These are phyloP conservation scores for Dictyostelium capitatum DNA, from an alignment of 78 protist species.

Conservation along the genomic window DNA sequence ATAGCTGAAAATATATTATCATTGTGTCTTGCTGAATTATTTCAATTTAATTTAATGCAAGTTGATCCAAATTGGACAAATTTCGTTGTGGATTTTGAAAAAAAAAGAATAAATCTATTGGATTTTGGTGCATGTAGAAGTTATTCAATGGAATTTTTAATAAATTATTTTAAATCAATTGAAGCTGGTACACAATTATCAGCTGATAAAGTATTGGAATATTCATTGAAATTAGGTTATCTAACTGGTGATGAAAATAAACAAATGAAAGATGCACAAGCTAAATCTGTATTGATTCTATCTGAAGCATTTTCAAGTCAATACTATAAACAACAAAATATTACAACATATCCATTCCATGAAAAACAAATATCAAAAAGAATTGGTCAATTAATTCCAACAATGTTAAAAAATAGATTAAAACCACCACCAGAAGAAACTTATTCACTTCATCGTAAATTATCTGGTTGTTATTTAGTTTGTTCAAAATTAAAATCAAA, in stretches of 20 bases:
- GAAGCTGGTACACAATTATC: conserved; percentile 80
- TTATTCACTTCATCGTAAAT: conserved; percentile 94
- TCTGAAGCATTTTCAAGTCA: conserved; percentile 85
- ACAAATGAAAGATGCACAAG: conserved; percentile 91
- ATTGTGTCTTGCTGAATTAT: conserved; percentile 88
- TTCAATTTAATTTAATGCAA: conserved; percentile 91
- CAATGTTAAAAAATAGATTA: conserved; percentile 90
- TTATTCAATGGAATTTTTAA: conserved; percentile 76
- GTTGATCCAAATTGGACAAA: conserved; percentile 95
- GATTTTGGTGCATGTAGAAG: conserved; percentile 94
- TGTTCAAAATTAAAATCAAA: conserved; percentile 85
- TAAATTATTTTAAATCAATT: conserved; percentile 87
- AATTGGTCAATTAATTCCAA: conserved; percentile 78
- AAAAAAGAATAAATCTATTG: conserved; percentile 73
- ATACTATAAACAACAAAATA: background rate
- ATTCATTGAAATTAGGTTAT: conserved; percentile 87
- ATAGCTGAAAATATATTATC: conserved; percentile 50
- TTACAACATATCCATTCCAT: conserved; percentile 62
- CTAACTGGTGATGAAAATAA: conserved; percentile 93
- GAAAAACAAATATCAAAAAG: conserved; percentile 72
- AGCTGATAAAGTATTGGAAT: conserved; percentile 47
- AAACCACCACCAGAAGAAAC: conserved; percentile 91
- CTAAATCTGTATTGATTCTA: conserved; percentile 73
- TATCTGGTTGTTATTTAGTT: conserved; percentile 90
- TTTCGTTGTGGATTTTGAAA: conserved; percentile 87